Conservation (phyloP, 257 asterid genomes). For the Ocimum tenuiflorum region DNA sequence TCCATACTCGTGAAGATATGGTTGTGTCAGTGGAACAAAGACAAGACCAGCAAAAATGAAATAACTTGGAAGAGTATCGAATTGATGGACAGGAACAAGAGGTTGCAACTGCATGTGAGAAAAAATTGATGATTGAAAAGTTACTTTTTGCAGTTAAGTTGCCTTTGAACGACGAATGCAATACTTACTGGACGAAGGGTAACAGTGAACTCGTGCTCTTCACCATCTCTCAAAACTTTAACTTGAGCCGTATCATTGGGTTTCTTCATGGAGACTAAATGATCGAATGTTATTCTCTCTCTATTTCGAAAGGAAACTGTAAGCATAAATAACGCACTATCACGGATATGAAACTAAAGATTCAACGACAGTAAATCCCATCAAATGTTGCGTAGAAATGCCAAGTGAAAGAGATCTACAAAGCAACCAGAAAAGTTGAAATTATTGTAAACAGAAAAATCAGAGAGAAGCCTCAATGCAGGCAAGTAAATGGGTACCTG, state of each 20-base stretch:
- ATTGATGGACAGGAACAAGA: slow-evolving; percentile 94
- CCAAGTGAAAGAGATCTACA: not conserved
- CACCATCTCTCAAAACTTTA: slow-evolving; percentile 67
- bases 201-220: slow-evolving; percentile 57
- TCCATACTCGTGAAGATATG: slow-evolving; percentile 94
- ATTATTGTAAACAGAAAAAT: not conserved
- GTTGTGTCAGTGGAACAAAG: slow-evolving; percentile 84
- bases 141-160: not conserved
- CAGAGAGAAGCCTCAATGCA: not conserved
- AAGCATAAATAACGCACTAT: slow-evolving; percentile 20
- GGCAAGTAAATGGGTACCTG: slow-evolving; percentile 45
- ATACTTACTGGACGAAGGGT: slow-evolving; percentile 80
- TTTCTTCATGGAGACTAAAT: slow-evolving; percentile 96
- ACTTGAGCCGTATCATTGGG: slow-evolving; percentile 78
- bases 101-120: slow-evolving; percentile 64
- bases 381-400: not conserved
- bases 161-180: not conserved
- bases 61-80: slow-evolving; percentile 90
- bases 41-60: slow-evolving; percentile 93
- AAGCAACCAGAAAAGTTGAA: slow-evolving; percentile 9
- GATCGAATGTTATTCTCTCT: slow-evolving; percentile 93
- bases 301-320: slow-evolving; percentile 89
- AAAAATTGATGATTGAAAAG: not conserved
- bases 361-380: slow-evolving; percentile 9
- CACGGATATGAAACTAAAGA: not conserved